Base-by-base conservation (phyloP, 2,329 filamentous ascomycete genomes). In the Paraphoma chrysanthemicola region DNA sequence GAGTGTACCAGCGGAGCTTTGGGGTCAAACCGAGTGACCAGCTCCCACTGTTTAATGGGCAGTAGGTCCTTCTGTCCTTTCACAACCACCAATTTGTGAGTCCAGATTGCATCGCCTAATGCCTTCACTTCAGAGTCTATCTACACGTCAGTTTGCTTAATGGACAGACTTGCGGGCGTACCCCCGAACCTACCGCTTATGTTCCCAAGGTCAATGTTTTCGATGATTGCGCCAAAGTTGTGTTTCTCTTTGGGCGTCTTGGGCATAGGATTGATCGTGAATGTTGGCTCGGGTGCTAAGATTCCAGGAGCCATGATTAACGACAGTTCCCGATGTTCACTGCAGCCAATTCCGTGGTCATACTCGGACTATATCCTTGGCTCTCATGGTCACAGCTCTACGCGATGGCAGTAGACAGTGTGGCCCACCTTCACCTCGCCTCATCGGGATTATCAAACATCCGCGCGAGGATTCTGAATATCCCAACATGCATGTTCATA, bases 31-130 rank as follows among this genome's bases (percentile, higher is more conserved):
- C 77, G 72, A 10, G 52, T 62, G 7, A 82, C 77, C 1, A 82
- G 67, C 44, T 81, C 78, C 80, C 78, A 82, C 46, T 81, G 79
- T 62, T 80, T 80, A 36, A 71, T 69, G 2, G 80, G 79, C 8
- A 65, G 60, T 0, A 82, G 70, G 36, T 78, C 56, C 28, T 77
- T 67, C 55, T 82, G 80, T n/a, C 74, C 75, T 61, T 78, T 80
- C 38, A 81, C 74, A 23, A 81, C 69, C 9, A 81, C 66, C 3
- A 81, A 68, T 63, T 81, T 80, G 61, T 81, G 76, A 7, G 63
- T 77, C 78, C 79, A 79, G 55, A 80, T 80, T 6, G 33, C 14
- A 36, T 36, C 6, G 33, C 3, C 33, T 14, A 36, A 36, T 7
- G 33, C 33, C 14, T 36, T 36, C 10, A 36, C 33, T 2, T 36